Evolutionary conservation across 306 rosid genomes (phyloP).

Genomic region (Cicer cuneatum): DNA sequence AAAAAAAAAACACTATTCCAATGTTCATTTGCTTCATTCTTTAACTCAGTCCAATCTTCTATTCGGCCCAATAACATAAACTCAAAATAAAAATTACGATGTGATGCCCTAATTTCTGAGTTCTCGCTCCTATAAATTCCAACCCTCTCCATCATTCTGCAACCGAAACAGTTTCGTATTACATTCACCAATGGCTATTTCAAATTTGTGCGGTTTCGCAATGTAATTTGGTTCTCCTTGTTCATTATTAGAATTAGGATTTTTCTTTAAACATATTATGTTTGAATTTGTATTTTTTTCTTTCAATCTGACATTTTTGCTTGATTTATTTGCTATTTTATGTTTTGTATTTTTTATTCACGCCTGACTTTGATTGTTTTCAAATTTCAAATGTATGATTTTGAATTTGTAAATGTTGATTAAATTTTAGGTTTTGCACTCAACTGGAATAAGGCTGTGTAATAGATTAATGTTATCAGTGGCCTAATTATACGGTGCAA

Average conservation of each 20-base stretch:
- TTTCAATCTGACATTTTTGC: neutral
- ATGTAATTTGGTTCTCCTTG: neutral
- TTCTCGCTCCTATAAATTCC: constrained; percentile 39
- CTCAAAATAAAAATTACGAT: neutral
- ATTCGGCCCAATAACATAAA: neutral
- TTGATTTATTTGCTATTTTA: neutral
- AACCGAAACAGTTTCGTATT: neutral
- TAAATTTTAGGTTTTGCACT: neutral
- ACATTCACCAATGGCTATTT: neutral
- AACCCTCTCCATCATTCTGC: neutral
- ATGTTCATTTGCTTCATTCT: too few relatives aligned
- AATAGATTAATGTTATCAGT: constrained; percentile 32
- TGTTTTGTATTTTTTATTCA: neutral
- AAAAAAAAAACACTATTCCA: too few relatives aligned
- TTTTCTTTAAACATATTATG: neutral
- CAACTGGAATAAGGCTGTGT: constrained; percentile 58
- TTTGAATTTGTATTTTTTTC: neutral
- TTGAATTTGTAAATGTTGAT: neutral
- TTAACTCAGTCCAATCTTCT: too few relatives aligned
- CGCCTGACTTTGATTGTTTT: neutral
- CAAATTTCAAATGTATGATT: neutral
- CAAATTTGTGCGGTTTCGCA: neutral
- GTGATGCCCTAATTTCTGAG: constrained; percentile 51
- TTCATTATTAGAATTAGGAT: neutral
- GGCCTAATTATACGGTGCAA: constrained; percentile 59